Percentiles rank a stretch among this genome's conserved stretches.
These are phyloP conservation scores for Filobasidium floriforme DNA, from an alignment of 768 basidiomycete genomes.

Conservation along the genomic window DNA sequence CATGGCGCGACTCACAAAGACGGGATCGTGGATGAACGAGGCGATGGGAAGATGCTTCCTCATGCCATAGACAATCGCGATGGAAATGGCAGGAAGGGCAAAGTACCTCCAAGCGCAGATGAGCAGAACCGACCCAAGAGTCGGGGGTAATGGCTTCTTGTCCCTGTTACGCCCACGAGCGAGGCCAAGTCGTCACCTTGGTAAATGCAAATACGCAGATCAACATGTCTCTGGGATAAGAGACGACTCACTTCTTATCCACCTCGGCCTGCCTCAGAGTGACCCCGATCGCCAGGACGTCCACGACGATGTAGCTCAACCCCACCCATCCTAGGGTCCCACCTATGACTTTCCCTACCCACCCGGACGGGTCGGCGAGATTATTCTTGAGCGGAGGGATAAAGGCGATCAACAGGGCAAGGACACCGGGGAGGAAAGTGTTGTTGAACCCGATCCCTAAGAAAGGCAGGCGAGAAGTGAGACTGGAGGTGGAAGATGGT, in stretches of 20 bases:
- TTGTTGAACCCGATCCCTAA: not conserved
- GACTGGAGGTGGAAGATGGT: not conserved
- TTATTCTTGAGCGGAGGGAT: conserved; percentile 34
- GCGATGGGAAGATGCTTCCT: conserved; percentile 34
- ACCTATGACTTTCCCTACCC: conserved; percentile 37
- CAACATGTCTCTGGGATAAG: too few species aligned
- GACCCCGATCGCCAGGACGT: conserved; percentile 34
- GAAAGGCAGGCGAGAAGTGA: not conserved
- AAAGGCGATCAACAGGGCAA: conserved; percentile 35
- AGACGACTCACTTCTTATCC: conserved; percentile 26
- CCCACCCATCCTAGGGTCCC: conserved; percentile 30
- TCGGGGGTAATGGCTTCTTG: conserved; percentile 35
- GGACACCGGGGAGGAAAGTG: conserved; percentile 25
- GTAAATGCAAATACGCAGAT: too few species aligned
- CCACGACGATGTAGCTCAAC: conserved; percentile 30
- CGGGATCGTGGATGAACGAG: conserved; percentile 38
- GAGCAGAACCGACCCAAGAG: conserved; percentile 34
- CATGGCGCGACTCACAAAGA: conserved; percentile 31
- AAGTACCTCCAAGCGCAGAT: conserved; percentile 35
- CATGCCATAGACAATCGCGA: conserved; percentile 36
- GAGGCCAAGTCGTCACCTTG: too few species aligned
- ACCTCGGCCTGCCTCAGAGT: conserved; percentile 27
- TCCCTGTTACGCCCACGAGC: not conserved
- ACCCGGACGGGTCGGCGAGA: conserved; percentile 20
- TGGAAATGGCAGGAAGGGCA: conserved; percentile 30